Evolutionary conservation across 2,329 filamentous ascomycete species (phyloP).

Genomic region (Trichoderma oligosporum): DNA sequence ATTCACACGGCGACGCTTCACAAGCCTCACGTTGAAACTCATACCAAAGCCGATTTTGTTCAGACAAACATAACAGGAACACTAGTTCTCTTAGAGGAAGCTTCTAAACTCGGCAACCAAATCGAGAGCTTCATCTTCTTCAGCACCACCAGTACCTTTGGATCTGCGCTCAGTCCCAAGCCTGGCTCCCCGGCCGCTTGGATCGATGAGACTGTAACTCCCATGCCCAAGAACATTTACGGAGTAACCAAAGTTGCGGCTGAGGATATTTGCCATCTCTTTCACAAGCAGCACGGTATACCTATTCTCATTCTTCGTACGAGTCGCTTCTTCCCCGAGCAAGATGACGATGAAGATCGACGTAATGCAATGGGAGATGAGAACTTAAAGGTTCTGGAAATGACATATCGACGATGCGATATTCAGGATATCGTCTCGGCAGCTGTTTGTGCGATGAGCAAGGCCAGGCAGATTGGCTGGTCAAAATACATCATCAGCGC

Average conservation of each 20-base stretch:
- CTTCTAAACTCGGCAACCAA: slow-evolving; percentile 25
- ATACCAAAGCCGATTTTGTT: slow-evolving; percentile 43
- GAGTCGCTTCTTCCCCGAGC: slow-evolving; percentile 48
- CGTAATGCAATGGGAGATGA: slow-evolving; percentile 36
- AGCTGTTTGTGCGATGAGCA: slow-evolving; percentile 37
- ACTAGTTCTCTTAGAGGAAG: slow-evolving; percentile 40
- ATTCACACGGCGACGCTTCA: slow-evolving; percentile 46
- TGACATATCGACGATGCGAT: slow-evolving; percentile 44
- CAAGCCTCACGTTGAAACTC: slow-evolving; percentile 45
- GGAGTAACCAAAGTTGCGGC: slow-evolving; percentile 47
- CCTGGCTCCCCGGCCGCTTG: slow-evolving; percentile 39
- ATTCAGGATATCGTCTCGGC: slow-evolving; percentile 43
- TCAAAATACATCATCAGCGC: slow-evolving; percentile 43
- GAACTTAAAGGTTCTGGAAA: slow-evolving; percentile 48
- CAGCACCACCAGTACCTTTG: slow-evolving; percentile 46
- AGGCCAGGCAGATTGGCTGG: slow-evolving; percentile 33
- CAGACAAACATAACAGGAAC: slow-evolving; percentile 45
- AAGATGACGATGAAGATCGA: slow-evolving; percentile 43
- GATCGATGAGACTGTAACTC: slow-evolving; percentile 42
- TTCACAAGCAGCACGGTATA: slow-evolving; percentile 38
- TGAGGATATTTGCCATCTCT: slow-evolving; percentile 44
- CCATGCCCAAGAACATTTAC: slow-evolving; percentile 47
- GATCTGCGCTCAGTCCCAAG: slow-evolving; percentile 37
- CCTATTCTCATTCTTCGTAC: slow-evolving; percentile 44
- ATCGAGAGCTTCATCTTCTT: slow-evolving; percentile 43